Evolutionary conservation across 2,329 filamentous ascomycete species (phyloP), one percentile per base, ranked within the genome.

Genomic region (Esteya vermicola): DNA sequence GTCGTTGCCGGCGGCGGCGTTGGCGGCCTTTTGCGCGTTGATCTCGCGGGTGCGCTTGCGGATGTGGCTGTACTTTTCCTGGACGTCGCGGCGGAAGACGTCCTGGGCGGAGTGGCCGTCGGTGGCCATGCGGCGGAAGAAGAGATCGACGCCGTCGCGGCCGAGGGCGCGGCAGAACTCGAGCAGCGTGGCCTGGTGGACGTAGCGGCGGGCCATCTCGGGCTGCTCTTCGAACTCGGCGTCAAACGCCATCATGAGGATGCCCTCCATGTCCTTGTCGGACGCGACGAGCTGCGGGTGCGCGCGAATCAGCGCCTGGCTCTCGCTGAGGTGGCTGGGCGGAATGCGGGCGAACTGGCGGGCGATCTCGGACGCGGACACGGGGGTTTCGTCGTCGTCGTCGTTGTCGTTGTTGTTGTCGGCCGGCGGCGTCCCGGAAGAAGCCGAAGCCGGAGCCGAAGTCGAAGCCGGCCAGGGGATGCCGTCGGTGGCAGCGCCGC

Each of bases 151-250:
- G 19, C 89, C 89, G 52, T 96, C 85, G 48, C 75, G 77, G 45
- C 89, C 88, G 7, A 98, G 70, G 32, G 85, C 81, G 9, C 89
- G 77, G 62, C 91, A 98, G 65, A 98, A 98, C 58, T 98, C 91
- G 31, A 98, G 64, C 12, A 98, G 68, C 14, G 96, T 68, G 4
- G 82, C 89, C 57, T 96, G 88, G 60, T 98, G 91, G 19, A 98
- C 86, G 59, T 80, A 95, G 57, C 89, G 84, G 36, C 79, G 75
- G 4, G 85, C 78, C 49, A 81, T 75, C n/a, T 84, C 80, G 41
- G 81, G 75, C 48, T 83, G 75, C 41, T 75, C 74, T 47, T 85
- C 78, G 43, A 93, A 72, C 47, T 89, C 82, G 1, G 79, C 77
- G 56, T 94, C 88, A 61, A 98, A 96, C 0, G 88, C 91, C 60